Evolutionary conservation across 2,329 filamentous ascomycete genomes (phyloP), one percentile per base, ranked within the genome.

Genomic region (Hypoxylon sp.): DNA sequence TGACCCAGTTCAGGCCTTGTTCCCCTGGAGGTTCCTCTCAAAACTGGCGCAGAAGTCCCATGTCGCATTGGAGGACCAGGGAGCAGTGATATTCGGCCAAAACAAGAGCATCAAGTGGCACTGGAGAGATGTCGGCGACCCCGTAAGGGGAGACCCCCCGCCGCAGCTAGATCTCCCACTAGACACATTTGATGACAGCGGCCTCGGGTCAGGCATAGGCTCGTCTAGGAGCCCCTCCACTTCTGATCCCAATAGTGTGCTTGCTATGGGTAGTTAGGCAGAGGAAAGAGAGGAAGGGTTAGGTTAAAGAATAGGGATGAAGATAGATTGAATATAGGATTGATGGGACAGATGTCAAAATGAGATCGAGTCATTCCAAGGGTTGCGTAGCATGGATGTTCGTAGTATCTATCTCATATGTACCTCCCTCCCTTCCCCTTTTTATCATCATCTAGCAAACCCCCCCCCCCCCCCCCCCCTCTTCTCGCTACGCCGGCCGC

Each of bases 1-100:
- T 20, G 57, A 58, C 18, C 58, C 50, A 20, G 54, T 61, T 9
- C 57, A 61, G 13, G 48, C 15, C 7, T 33, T 63, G 1, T 54
- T 57, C 35, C 47, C 51, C 6, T 4, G 17, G 1, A 50, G n/a
- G 7, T 50, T 53, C 18, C 21, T 8, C 1, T 1, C n/a, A 21
- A 31, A 21, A 8, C 40, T 58, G 4, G 24, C 20, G 15, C 41
- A 33, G 29, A 51, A 48, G 5, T 8, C 33, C n/a, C 35, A 37
- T 3, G 15, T 38, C 6, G 26, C 33, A 15, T 33, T 55, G 1
- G 10, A 55, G 37, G 20, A 29, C 20, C 31, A 21, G 21, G 41
- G 56, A n/a, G 56, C 46, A 29, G 49, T 50, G 17, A 54, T 49
- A 48, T 59, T 55, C 18, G 40, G 50, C 3, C 46, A 50, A 18